Evolutionary conservation across 768 basidiomycete species (phyloP).

Genomic region (Amanita polypyramis): DNA sequence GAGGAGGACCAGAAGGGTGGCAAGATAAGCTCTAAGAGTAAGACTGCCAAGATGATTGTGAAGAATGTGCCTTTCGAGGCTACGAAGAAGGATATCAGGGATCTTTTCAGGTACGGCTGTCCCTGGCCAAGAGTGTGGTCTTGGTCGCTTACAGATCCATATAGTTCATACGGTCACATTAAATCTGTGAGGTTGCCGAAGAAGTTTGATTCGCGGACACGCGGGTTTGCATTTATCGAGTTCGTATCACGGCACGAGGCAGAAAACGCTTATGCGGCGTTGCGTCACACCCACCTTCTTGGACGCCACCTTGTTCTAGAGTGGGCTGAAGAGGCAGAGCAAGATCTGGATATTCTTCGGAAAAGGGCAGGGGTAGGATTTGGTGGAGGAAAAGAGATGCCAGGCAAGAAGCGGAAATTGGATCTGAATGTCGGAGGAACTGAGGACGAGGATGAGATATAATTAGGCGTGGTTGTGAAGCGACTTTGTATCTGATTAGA

Average conservation of each 20-base stretch:
- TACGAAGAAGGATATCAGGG: constrained; percentile 83
- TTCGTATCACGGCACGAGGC: constrained; percentile 87
- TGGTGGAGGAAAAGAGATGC: constrained; percentile 57
- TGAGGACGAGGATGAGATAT: constrained; percentile 13
- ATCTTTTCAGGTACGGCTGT: constrained; percentile 68
- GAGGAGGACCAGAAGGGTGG: constrained; percentile 30
- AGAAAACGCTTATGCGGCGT: constrained; percentile 74
- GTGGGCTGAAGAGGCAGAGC: constrained; percentile 82
- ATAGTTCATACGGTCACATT: constrained; percentile 83
- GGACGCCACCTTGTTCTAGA: constrained; percentile 92
- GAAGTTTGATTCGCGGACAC: constrained; percentile 79
- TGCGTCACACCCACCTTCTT: constrained; percentile 91
- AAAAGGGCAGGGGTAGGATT: constrained; percentile 75
- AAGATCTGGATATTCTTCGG: constrained; percentile 66
- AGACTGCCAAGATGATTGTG: constrained; percentile 90
- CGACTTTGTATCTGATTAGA: constrained; percentile 5
- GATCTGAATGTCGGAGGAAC: constrained; percentile 40
- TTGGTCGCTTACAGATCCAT: constrained; percentile 3
- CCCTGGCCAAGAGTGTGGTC: neutral
- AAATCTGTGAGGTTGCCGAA: constrained; percentile 92
- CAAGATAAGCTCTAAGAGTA: constrained; percentile 36
- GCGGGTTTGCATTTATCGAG: constrained; percentile 96
- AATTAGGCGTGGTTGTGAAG: constrained; percentile 4
- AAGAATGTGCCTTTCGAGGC: constrained; percentile 99
- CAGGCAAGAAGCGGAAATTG: constrained; percentile 69